phyloP scores from a whole-genome alignment of 768 basidiomycete species.

The Amanita subjunquillea region DNA sequence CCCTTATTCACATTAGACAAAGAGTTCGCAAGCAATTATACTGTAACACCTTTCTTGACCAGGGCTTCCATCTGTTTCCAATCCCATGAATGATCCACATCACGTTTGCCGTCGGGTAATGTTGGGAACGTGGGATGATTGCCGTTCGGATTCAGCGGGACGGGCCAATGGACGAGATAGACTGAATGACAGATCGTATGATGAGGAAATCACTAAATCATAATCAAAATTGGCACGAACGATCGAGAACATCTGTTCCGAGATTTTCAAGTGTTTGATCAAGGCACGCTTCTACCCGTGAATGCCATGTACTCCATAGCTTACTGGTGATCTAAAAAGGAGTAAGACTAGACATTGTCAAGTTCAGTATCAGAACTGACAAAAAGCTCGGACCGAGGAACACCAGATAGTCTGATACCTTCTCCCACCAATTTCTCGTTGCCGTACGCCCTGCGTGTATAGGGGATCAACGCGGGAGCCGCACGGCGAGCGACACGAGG shows the following conservation, averaged over 20 bases:
- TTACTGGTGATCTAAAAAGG: slow-evolving; percentile 58
- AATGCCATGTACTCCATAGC: slow-evolving; percentile 59
- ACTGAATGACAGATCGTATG: slow-evolving; percentile 25
- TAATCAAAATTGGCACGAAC: slow-evolving; percentile 27
- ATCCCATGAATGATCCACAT: slow-evolving; percentile 57
- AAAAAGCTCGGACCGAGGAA: slow-evolving; percentile 58
- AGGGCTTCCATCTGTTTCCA: slow-evolving; percentile 81
- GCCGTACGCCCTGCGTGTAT: slow-evolving; percentile 39
- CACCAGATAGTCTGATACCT: slow-evolving; percentile 67
- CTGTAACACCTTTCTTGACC: slow-evolving; percentile 40
- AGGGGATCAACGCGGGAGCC: not conserved
- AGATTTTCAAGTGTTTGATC: slow-evolving; percentile 70
- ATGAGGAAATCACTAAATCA: slow-evolving; percentile 9
- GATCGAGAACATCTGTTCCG: slow-evolving; percentile 78
- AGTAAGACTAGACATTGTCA: not conserved
- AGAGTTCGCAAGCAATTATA: not conserved
- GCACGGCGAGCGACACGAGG: not conserved
- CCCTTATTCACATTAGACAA: slow-evolving; percentile 23
- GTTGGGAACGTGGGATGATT: slow-evolving; percentile 51
- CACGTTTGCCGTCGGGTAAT: slow-evolving; percentile 53
- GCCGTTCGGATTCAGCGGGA: slow-evolving; percentile 61
- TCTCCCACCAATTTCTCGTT: slow-evolving; percentile 81
- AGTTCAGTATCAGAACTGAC: slow-evolving; percentile 17
- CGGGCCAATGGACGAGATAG: slow-evolving; percentile 75
- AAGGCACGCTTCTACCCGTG: slow-evolving; percentile 62